Base-by-base conservation (phyloP, 2,329 filamentous ascomycete species). In the Fusarium tjaetaba region DNA sequence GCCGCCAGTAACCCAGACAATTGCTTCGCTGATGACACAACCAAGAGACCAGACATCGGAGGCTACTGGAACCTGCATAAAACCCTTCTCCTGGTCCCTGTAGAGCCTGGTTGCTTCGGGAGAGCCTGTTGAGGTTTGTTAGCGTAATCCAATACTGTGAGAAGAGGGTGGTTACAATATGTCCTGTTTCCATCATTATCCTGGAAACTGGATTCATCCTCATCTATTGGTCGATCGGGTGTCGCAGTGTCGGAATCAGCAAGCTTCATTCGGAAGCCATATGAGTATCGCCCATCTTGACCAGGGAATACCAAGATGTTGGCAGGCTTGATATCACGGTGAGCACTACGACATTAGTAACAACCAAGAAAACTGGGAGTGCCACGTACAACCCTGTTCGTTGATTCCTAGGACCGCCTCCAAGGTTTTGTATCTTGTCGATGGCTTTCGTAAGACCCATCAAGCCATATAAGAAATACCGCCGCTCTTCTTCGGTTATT, bases 41-140 rank as follows among this genome's bases (percentile, higher is more conserved):
- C 71, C 72, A 3, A 75, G 48, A 15, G 72, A 74, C 72, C 72
- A 75, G 5, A 74, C 39, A 26, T 72, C 71, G 2, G 46, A 53
- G 22, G 30, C 36, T 0, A 63, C n/a, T 4, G 46, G 32, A 1
- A 68, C n/a, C 8, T 48, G 43, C 13, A 22, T 65, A 1, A 56
- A 28, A 11, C 64, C 34, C 0, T 16, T 24, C 8, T 66, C 45
- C 30, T 71, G 42, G 11, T 59, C 52, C 1, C 15, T 16, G 5
- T 51, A 46, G 0, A 64, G n/a, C 0, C 69, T 49, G 1, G 58
- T 57, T 8, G 64, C 59, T 38, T 75, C 67, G 9, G 72, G 70
- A 2, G 73, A 49, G 22, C 57, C 70, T 75, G 11, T 13, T 1
- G 5, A 1, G 11, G 4, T 4, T 30, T 14, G 20, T 70, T 22